Base-by-base conservation (phyloP, 257 asterid genomes). In the Buddleja alternifolia region DNA sequence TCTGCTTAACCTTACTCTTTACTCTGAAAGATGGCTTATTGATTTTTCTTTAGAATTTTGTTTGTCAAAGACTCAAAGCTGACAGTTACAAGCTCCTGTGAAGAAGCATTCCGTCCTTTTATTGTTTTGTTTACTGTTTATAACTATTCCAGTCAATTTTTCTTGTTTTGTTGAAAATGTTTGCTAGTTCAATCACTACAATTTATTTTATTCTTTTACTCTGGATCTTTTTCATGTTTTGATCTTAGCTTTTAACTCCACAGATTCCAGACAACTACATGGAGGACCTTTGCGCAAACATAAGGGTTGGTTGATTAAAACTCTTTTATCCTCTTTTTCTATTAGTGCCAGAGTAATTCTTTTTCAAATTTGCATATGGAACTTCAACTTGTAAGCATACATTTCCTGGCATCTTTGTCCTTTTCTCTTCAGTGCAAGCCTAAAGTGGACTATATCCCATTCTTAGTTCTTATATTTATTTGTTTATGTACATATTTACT, bases 201-300 rank as follows among this genome's bases (percentile, higher is more conserved):
- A 41, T 62, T 56, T 42, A 17, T 12, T 12, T 37, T 44, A 14
- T 69, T n/a, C 10, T 21, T 56, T 19, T n/a, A 23, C 40, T 60
- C 51, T 32, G 50, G 48, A n/a, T 50, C 8, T 7, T 11, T 50
- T 46, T 60, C 54, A 25, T 54, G 37, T 48, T 61, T 40, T 56
- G 72, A 66, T 47, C 72, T 56, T 73, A 9, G 23, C 44, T 62
- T 67, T 20, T 54, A 68, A 66, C 51, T 69, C 62, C 70, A 6
- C 95, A 93, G 95, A 81, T 77, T 69, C 63, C 87, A 9, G 95
- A 86, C 76, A 86, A 81, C 81, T 75, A 83, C 80, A 84, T 83
- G 89, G 96, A 87, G 80, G 96, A 85, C 74, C 87, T 85, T 37
- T 87, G 92, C 75, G 77, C 89, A 37, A 79, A 80, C 63, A 85